phyloP scores from a whole-genome alignment of 2,329 filamentous ascomycete species.

The Dactylellina parvicollis region DNA sequence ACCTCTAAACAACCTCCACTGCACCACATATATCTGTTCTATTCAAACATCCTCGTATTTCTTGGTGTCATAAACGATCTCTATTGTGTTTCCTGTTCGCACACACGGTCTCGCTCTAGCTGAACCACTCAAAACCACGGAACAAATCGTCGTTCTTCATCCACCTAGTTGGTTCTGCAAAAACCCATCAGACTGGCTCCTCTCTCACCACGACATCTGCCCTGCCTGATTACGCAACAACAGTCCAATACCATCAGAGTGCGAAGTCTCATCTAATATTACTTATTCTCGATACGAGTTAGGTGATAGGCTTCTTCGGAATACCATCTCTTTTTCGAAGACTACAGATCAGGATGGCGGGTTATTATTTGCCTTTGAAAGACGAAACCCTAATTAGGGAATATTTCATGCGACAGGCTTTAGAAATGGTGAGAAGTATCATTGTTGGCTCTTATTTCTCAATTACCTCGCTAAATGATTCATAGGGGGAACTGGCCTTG shows the following conservation, averaged over 20 bases:
- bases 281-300: neutral
- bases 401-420: constrained; percentile 82
- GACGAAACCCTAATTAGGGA: constrained; percentile 64
- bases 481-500: constrained; percentile 84
- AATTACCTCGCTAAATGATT: neutral
- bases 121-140: too few relatives aligned
- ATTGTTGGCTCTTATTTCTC: neutral
- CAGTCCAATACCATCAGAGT: neutral
- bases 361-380: constrained; percentile 47
- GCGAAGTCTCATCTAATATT: neutral
- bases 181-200: too few relatives aligned
- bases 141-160: too few relatives aligned
- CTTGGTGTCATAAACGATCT: too few relatives aligned
- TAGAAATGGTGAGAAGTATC: constrained; percentile 75
- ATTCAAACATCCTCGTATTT: too few relatives aligned
- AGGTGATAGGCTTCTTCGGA: constrained; percentile 28
- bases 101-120: too few relatives aligned
- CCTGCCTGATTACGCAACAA: too few relatives aligned
- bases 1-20: too few relatives aligned
- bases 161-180: too few relatives aligned
- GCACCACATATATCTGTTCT: too few relatives aligned
- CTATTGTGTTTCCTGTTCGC: too few relatives aligned
- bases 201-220: too few relatives aligned
- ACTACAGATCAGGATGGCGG: constrained; percentile 34
- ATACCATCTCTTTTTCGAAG: constrained; percentile 17